A percentile compares a stretch with the other conserved stretches of the same genome.
These are phyloP conservation scores for Geosmithia morbida DNA, from an alignment of 2,329 filamentous ascomycete genomes.

Conservation along the genomic window DNA sequence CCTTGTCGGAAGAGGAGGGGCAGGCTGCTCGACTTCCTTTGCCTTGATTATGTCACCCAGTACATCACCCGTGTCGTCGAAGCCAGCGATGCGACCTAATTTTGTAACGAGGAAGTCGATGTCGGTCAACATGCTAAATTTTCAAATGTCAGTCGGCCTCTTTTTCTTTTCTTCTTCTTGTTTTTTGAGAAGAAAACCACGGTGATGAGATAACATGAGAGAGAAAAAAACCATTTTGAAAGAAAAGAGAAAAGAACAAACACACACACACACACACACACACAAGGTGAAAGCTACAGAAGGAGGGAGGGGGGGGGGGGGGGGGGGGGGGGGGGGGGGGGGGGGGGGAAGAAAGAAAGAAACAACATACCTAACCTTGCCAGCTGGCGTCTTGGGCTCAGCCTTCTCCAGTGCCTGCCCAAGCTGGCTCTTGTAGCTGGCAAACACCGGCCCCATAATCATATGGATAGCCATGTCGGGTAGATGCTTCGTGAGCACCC, in stretches of 20 bases:
- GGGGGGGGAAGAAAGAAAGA: no score
- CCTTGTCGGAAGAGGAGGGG: no score
- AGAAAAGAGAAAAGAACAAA: neutral
- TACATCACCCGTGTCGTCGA: constrained; percentile 56
- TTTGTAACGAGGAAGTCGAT: constrained; percentile 57
- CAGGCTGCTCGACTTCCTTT: constrained; percentile 30
- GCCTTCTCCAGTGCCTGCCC: constrained; percentile 54
- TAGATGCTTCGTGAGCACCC: constrained; percentile 70
- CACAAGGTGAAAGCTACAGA: neutral
- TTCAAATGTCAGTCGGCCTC: no score
- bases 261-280: no score
- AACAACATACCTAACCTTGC: constrained; percentile 49
- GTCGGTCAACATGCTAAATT: constrained; percentile 66
- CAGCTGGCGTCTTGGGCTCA: constrained; percentile 48
- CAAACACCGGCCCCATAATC: constrained; percentile 80
- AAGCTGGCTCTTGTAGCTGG: constrained; percentile 68
- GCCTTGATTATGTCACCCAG: constrained; percentile 49
- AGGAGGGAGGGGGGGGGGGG: neutral
- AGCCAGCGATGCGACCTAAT: constrained; percentile 66
- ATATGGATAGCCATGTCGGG: constrained; percentile 61
- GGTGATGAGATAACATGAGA: neutral
- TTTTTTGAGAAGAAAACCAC: no score
- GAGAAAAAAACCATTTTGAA: neutral
- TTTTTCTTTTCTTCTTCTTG: no score
- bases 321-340: neutral